Evolutionary conservation across 345 rosid species (phyloP).

Genomic region (Lepidium didymum): DNA sequence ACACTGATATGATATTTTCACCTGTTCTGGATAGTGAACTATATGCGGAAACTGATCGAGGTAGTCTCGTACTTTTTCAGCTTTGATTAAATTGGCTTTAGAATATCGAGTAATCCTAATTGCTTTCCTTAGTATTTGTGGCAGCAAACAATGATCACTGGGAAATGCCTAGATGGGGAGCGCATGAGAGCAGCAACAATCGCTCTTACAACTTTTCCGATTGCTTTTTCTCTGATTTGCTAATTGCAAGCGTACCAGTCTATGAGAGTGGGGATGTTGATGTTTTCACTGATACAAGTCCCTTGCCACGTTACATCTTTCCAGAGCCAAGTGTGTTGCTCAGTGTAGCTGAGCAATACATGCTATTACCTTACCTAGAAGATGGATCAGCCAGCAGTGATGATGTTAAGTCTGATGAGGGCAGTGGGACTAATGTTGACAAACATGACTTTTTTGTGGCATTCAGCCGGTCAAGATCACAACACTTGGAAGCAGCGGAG

Average conservation of each 20-base stretch:
- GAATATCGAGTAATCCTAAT: background rate
- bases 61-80: background rate
- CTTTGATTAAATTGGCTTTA: background rate
- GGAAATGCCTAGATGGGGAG: background rate
- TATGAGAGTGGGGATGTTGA: background rate
- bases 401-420: constrained; percentile 36
- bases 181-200: background rate
- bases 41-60: background rate
- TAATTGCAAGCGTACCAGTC: constrained; percentile 5
- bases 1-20: background rate
- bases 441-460: constrained; percentile 40
- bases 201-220: background rate
- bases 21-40: constrained; percentile 6
- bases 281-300: background rate
- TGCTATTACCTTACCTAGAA: constrained; percentile 58
- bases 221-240: background rate
- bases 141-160: background rate
- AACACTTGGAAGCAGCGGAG: constrained; percentile 33
- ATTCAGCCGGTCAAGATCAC: constrained; percentile 41
- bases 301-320: constrained; percentile 42
- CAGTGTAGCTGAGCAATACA: constrained; percentile 55
- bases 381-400: constrained; percentile 26
- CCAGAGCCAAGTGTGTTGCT: constrained; percentile 50
- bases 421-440: constrained; percentile 27
- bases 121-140: background rate